Evolutionary conservation across 306 rosid species (phyloP).

Genomic region (Cicer arietinum): DNA sequence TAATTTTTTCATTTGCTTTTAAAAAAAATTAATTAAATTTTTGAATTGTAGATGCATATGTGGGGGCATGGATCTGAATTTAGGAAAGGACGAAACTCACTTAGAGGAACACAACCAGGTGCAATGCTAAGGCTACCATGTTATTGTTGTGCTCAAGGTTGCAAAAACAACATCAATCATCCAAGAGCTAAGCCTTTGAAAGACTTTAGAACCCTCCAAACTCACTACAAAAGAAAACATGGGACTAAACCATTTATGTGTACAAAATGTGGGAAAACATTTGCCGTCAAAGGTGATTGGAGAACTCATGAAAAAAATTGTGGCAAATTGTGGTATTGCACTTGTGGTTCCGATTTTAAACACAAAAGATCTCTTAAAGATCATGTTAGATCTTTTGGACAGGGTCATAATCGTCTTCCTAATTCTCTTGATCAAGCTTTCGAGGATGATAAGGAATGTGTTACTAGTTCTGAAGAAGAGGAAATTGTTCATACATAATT

Average conservation of each 20-base stretch:
- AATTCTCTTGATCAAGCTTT: constrained; percentile 52
- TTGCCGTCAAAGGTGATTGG: constrained; percentile 97
- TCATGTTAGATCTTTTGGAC: constrained; percentile 84
- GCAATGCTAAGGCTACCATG: constrained; percentile 96
- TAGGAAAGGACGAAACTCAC: constrained; percentile 91
- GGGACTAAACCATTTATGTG: constrained; percentile 86
- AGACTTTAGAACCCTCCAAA: constrained; percentile 94
- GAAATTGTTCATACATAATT: constrained; percentile 45
- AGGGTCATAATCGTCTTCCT: constrained; percentile 65
- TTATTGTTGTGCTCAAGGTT: constrained; percentile 89
- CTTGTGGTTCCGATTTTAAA: constrained; percentile 94
- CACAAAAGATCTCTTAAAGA: constrained; percentile 95
- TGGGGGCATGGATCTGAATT: constrained; percentile 98
- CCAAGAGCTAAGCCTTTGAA: constrained; percentile 92
- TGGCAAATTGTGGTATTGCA: constrained; percentile 94
- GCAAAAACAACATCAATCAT: constrained; percentile 96
- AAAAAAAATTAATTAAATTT: not conserved
- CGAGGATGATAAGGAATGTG: constrained; percentile 72
- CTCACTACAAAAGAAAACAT: constrained; percentile 95
- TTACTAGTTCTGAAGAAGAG: constrained; percentile 69
- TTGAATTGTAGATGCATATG: constrained; percentile 84
- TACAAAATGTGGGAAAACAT: constrained; percentile 81
- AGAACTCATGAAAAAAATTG: constrained; percentile 97
- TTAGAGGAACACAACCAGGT: constrained; percentile 88
- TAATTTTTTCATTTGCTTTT: not conserved